Base-by-base conservation (phyloP, 768 basidiomycete species). In the Neoboletus magnificus region DNA sequence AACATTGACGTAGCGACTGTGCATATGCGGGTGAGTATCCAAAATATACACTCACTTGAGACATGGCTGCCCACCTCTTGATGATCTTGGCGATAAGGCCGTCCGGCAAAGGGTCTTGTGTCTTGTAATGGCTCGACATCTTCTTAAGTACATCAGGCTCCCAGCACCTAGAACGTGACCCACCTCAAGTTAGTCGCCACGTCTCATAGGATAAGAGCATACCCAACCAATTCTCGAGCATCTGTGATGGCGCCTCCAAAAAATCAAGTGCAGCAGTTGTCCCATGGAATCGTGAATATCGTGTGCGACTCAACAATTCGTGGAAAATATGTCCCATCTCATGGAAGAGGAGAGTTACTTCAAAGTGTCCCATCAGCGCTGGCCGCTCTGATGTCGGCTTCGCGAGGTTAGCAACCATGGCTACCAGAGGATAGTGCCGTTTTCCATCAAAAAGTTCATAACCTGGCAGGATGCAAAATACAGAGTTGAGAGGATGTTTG, bases 201-300 rank as follows among this genome's bases (percentile, higher is more conserved):
- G 32, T 41, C 18, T 2, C 16, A 15, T 22, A 9, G 11, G 37
- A 54, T n/a, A 54, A 42, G 8, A 36, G 29, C 18, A 16, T 8
- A 12, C 53, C 71, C 11, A 50, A 84, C 91, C 91, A 93, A 65
- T 92, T 91, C 73, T 94, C 91, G 55, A 93, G 74, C 91, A 93
- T 93, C 73, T 94, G 89, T n/a, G 85, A 88, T 0, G 92, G 92
- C 1, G 91, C 91, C 71, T 93, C 90, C 8, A 89, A 90, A 59
- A 91, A 91, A 69, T 91, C 90, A 18, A 85, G 71, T 3, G 87
- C 85, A 32, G 88, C 86, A 46, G 81, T 80, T 23, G 88, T 90
- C 13, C 91, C 91, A 61, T 93, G 90, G 80, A 93, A 93, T 25
- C 85, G 75, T 23, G 84, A 72, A 66, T 83, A 91, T 57, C 79